These are phyloP conservation scores for Aurifilum marmelostoma DNA, from an alignment of 2,329 filamentous ascomycete species.

Conservation along the genomic window DNA sequence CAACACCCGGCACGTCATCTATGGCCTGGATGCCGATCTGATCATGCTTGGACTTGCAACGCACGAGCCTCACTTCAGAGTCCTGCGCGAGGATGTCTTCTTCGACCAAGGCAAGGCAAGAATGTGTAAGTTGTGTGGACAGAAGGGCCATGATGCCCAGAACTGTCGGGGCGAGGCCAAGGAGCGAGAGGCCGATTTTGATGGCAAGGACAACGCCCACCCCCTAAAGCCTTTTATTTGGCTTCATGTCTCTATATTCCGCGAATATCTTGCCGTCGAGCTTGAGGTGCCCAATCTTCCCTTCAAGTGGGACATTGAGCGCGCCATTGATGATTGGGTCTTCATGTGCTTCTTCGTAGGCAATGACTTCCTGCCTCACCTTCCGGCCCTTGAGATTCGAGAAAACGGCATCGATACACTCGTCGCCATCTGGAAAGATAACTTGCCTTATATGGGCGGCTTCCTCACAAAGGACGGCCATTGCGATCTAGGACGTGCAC, in stretches of 20 bases:
- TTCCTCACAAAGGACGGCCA: slow-evolving; percentile 95
- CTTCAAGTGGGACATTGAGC: slow-evolving; percentile 90
- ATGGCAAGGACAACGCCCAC: slow-evolving; percentile 74
- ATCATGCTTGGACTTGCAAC: slow-evolving; percentile 98
- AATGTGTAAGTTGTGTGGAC: slow-evolving; percentile 85
- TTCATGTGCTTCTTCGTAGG: slow-evolving; percentile 99
- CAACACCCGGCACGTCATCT: slow-evolving; percentile 97
- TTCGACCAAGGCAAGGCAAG: slow-evolving; percentile 83
- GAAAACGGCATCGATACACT: slow-evolving; percentile 97
- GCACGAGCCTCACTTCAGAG: slow-evolving; percentile 95
- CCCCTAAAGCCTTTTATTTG: slow-evolving; percentile 94
- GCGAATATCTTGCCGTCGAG: slow-evolving; percentile 92
- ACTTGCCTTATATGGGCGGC: slow-evolving; percentile 86
- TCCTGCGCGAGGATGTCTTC: slow-evolving; percentile 96
- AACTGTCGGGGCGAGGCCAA: slow-evolving; percentile 82
- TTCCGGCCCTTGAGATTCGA: slow-evolving; percentile 95
- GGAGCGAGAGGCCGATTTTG: slow-evolving; percentile 76
- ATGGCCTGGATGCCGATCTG: slow-evolving; percentile 94
- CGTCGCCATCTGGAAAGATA: slow-evolving; percentile 96
- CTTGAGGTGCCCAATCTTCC: slow-evolving; percentile 80
- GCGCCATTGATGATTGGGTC: slow-evolving; percentile 96
- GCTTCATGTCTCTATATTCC: slow-evolving; percentile 88
- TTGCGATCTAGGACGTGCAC: slow-evolving; percentile 83
- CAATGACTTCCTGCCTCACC: slow-evolving; percentile 96
- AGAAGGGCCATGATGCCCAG: slow-evolving; percentile 86